Evolutionary conservation across 768 basidiomycete genomes (phyloP), one percentile per base, ranked within the genome.

Genomic region (Tricholoma sp.): DNA sequence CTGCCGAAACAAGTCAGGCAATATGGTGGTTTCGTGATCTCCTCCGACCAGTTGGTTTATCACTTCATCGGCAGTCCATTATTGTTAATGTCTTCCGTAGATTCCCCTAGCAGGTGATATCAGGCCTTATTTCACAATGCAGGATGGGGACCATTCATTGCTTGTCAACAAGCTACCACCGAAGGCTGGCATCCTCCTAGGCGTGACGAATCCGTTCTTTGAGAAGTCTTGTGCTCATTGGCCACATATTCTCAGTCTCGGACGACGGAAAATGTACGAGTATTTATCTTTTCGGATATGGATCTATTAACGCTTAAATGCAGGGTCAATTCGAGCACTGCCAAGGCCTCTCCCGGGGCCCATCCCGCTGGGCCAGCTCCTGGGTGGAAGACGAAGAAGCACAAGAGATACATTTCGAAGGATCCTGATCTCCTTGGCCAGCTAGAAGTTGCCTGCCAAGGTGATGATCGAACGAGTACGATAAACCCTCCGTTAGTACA

Each of bases 111-210:
- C 87, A 0, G 84, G 83, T 1, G 95, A 99, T 65, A 83, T 92
- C 63, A 81, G 96, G 8, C 96, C 96, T 0, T 99, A 96, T 69
- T 90, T 98, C 61, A 97, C 96, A 13, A 94, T 99, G 63, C 96
- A 98, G 67, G 96, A 98, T 64, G 80, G 80, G n/a, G 94, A 97
- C 57, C 85, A 88, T 59, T 62, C 78, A 3, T 65, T 78, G 1
- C 70, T 99, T 11, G 86, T 97, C 42, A 94, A 92, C 67, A 85
- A 86, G 58, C 82, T 89, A 31, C 82, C 85, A n/a, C 92, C 91
- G 0, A 84, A 85, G 68, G 70, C 85, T 1, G 93, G 92, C 1
- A 68, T 91, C 3, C 61, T 96, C 5, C 67, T 96, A 3, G 91
- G 94, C 8, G 89, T 92, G 8, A 96, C 94, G 1, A 96, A 95